These are phyloP conservation scores for Mucor mucedo DNA, from an alignment of 371 early-diverging fungal species.

Conservation along the genomic window DNA sequence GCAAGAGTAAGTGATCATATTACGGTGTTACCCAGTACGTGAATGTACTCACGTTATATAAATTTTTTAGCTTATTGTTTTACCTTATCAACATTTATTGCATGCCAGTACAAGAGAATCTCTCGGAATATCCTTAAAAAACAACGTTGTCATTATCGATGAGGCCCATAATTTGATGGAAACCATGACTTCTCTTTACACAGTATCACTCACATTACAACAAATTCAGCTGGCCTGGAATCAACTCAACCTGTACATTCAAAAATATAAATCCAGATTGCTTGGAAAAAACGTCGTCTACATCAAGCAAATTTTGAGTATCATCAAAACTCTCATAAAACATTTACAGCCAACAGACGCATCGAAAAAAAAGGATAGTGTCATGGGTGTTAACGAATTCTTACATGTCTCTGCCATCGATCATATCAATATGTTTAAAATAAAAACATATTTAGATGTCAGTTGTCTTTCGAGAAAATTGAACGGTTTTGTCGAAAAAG, in stretches of 20 bases:
- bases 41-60: too few species aligned
- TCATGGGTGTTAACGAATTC: slow-evolving; percentile 74
- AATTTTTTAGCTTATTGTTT: slow-evolving; percentile 62
- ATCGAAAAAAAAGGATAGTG: slow-evolving; percentile 27
- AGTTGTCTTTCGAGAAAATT: slow-evolving; percentile 81
- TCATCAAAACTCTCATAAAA: slow-evolving; percentile 46
- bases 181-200: slow-evolving; percentile 69
- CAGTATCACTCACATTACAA: slow-evolving; percentile 48
- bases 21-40: too few species aligned
- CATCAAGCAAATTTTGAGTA: slow-evolving; percentile 70
- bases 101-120: slow-evolving; percentile 78
- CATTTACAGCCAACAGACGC: slow-evolving; percentile 23
- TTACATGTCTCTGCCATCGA: slow-evolving; percentile 72
- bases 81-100: slow-evolving; percentile 89
- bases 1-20: slow-evolving; percentile 54
- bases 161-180: slow-evolving; percentile 92
- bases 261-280: slow-evolving; percentile 71
- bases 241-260: slow-evolving; percentile 72
- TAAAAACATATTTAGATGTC: slow-evolving; percentile 70
- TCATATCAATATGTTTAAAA: slow-evolving; percentile 86
- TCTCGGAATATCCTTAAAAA: slow-evolving; percentile 72
- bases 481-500: slow-evolving; percentile 59
- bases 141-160: slow-evolving; percentile 84
- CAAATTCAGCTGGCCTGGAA: slow-evolving; percentile 58
- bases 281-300: slow-evolving; percentile 77